A percentile compares a stretch with the other conserved stretches of the same genome.
Conservation (phyloP, 768 basidiomycete genomes). For the Harrya chromipes region DNA sequence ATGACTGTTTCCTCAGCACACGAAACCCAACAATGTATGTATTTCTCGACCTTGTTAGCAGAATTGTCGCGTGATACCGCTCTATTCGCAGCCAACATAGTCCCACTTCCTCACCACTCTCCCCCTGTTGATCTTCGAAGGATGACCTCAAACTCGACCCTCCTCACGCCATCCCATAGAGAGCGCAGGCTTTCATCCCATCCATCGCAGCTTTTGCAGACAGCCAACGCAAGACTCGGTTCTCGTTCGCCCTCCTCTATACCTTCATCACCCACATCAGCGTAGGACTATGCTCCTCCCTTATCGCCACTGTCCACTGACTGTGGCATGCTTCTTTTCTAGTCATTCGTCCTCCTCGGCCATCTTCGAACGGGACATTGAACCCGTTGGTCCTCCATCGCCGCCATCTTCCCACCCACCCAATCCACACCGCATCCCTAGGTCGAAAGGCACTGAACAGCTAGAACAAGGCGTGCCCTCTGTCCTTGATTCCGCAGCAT, state of each 20-base stretch:
- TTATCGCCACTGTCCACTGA: constrained; percentile 6
- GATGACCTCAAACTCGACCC: constrained; percentile 48
- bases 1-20: constrained; percentile 17
- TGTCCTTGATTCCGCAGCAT: constrained; percentile 80
- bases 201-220: constrained; percentile 48
- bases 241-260: constrained; percentile 72
- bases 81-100: constrained; percentile 13
- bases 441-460: constrained; percentile 68
- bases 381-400: constrained; percentile 45
- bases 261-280: constrained; percentile 75
- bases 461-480: constrained; percentile 81
- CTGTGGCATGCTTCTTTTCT: neutral
- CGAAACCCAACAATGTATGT: constrained; percentile 21
- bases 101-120: constrained; percentile 22
- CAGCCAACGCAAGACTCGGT: constrained; percentile 44
- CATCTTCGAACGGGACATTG: constrained; percentile 91
- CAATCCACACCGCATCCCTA: constrained; percentile 73
- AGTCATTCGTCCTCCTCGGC: constrained; percentile 78
- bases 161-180: constrained; percentile 40
- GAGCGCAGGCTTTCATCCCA: constrained; percentile 41
- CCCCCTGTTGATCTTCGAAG: constrained; percentile 50
- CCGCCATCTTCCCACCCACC: constrained; percentile 37
- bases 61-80: neutral
- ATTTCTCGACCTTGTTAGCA: neutral
- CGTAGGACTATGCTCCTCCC: constrained; percentile 44